A percentile compares a stretch with the other conserved stretches of the same genome.
Conservation (phyloP, 2,329 filamentous ascomycete genomes). For the Dothiorella sarmentorum region DNA sequence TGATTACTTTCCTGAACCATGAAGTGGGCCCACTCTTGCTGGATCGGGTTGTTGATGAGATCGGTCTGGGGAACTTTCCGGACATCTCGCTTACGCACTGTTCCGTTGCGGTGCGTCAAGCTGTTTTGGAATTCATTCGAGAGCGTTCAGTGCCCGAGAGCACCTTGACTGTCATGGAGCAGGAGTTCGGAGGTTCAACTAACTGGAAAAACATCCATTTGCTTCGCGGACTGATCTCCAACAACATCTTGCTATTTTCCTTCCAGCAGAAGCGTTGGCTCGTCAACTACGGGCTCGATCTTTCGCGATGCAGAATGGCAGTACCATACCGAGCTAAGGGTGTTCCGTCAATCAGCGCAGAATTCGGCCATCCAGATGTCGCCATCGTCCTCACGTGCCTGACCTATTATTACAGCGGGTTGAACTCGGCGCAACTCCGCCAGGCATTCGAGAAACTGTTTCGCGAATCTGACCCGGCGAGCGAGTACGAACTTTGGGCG, state of each 20-base stretch:
- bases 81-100: background rate
- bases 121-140: constrained; percentile 50
- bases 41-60: constrained; percentile 55
- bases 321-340: constrained; percentile 68
- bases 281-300: constrained; percentile 61
- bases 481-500: constrained; percentile 54
- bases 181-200: constrained; percentile 28
- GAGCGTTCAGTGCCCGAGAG: constrained; percentile 50
- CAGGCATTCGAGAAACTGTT: constrained; percentile 47
- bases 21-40: constrained; percentile 37
- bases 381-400: constrained; percentile 63
- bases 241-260: constrained; percentile 53
- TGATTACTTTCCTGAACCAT: constrained; percentile 27
- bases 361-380: constrained; percentile 67
- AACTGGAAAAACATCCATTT: constrained; percentile 40
- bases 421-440: constrained; percentile 51
- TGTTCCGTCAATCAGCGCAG: constrained; percentile 57
- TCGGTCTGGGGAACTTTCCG: constrained; percentile 34
- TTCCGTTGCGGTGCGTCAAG: constrained; percentile 37
- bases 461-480: constrained; percentile 50
- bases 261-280: constrained; percentile 60
- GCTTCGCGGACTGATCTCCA: constrained; percentile 55
- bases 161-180: constrained; percentile 44
- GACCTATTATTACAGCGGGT: constrained; percentile 63
- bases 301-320: constrained; percentile 27